Evolutionary conservation across 345 rosid species (phyloP), one percentile per base, ranked within the genome.

Genomic region (Acer negundo): DNA sequence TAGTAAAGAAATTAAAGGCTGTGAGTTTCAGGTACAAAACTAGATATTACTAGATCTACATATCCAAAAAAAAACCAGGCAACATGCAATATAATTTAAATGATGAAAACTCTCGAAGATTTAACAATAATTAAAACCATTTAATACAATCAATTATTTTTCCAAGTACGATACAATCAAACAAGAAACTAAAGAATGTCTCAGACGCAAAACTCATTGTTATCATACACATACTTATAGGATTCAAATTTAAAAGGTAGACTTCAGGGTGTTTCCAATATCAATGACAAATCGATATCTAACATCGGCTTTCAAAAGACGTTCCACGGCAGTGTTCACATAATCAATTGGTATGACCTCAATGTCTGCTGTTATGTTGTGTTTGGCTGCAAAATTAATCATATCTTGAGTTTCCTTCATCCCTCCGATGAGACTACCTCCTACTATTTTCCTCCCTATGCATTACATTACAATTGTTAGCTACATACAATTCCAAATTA

Each of bases 371-470:
- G 69, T 81, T 35, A 92, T 79, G 72, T 77, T 77, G 69, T 92
- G 81, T 55, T 85, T 65, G 0, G 85, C 89, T 20, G 88, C 86
- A 82, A 84, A 79, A 82, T 86, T 81, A 19, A 81, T 80, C 86
- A 87, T 89, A 63, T 90, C 89, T 78, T 89, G 93, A 0, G 94
- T n/a, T n/a, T n/a, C n/a, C n/a, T n/a, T n/a, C n/a, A n/a, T n/a
- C n/a, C n/a, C n/a, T n/a, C n/a, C n/a, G 9, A 71, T 79, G 3
- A 38, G 13, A 74, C 89, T 87, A 19, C 95, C 93, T 3, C 68
- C 87, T 7, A 88, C 79, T 8, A 79, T 66, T 73, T 89, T 89
- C 38, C 91, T 78, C 68, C 92, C 92, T 90, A n/a, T n/a, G 70
- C 38, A 35, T 31, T 65, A 2, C 35, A 62, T 20, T 22, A 11